Evolutionary conservation across 225 moss, liverwort and hornwort genomes (phyloP), one percentile per base, ranked within the genome.

Genomic region (Takakia lepidozioides): DNA sequence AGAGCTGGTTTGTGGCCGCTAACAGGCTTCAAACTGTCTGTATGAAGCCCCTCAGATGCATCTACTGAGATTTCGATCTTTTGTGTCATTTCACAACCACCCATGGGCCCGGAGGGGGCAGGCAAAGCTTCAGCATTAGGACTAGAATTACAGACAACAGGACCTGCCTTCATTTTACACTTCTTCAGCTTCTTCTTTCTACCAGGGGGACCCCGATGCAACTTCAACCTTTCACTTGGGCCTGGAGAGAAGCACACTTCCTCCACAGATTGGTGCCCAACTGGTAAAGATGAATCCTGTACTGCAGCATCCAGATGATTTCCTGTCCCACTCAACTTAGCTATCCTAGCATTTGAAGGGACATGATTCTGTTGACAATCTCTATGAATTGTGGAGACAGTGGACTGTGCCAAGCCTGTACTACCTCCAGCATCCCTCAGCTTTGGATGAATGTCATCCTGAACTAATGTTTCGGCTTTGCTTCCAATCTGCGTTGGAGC

Each of bases 151-250:
- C 20, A 7, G 18, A 17, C 41, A 17, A 41, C 41, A 41, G 17
- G 41, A 24, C 10, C 8, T 10, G 19, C 20, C 45, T 23, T 26
- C 45, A 20, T 26, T 24, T 46, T 46, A 23, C 9, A 24, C 22
- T 46, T 46, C 15, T 14, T 46, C 21, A 46, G 23, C 45, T 46
- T 46, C 22, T 46, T 46, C 23, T 26, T 46, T 41, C 0, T 5
- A 10, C 20, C 19, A 10, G 23, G 14, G 23, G 4, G 45, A 21
- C 19, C 45, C 45, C 14, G 21, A 24, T 46, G 14, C 9, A 23
- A 20, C 13, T 46, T 23, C 45, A 23, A 46, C 10, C 23, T 11
- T 13, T 13, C 10, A 46, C 45, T 46, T 21, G 3, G 9, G 14
- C 20, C 20, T 20, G 11, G 20, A 21, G 45, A 24, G 10, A 20